Evolutionary conservation across 1,139 yeast genomes (phyloP), one percentile per base, ranked within the genome.

Genomic region (Spencermartinsiella ligniputridi): DNA sequence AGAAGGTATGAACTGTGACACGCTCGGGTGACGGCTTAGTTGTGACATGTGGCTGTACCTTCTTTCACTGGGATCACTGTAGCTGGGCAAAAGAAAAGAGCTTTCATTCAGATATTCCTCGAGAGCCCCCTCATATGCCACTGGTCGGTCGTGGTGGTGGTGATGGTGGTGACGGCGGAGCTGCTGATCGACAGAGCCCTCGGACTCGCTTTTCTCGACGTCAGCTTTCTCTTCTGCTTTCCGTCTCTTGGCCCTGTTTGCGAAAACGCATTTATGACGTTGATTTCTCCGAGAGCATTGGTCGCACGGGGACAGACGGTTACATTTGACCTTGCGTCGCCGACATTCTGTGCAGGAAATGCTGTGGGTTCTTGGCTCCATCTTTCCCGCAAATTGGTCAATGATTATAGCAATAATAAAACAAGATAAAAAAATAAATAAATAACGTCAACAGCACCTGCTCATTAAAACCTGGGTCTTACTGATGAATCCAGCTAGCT

Each of bases 271-370:
- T 20, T 35, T 35, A 13, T 35, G 38, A 8, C 38, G 24, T 20
- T 35, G 38, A 13, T 35, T 35, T 20, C 38, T 25, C 11, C 38
- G 25, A 3, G 35, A 18, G 37, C 46, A 43, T 6, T 42, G 34
- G 22, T 38, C 35, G 39, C 46, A 43, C 4, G 46, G 46, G 12
- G 38, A 13, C 18, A 18, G 16, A 2, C 40, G 35, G 33, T 32
- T 30, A 16, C 46, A 43, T 16, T 42, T 41, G 17, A 43, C 46
- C 24, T 43, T 43, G n/a, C 46, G 30, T 20, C 46, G 37, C 8
- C 41, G 33, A 21, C 46, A 43, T 22, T 43, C 46, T n/a, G 35
- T 21, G 35, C 46, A 43, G 13, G 46, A 35, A 8, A 35, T 27
- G 32, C 32, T 27, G n/a, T 27, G 32, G 15, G n/a, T n/a, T 27